Percentiles rank a stretch among this genome's conserved stretches.
Evolutionary conservation across 805 yeast genomes (phyloP).

Genomic region (Saccharomycopsis sp.): DNA sequence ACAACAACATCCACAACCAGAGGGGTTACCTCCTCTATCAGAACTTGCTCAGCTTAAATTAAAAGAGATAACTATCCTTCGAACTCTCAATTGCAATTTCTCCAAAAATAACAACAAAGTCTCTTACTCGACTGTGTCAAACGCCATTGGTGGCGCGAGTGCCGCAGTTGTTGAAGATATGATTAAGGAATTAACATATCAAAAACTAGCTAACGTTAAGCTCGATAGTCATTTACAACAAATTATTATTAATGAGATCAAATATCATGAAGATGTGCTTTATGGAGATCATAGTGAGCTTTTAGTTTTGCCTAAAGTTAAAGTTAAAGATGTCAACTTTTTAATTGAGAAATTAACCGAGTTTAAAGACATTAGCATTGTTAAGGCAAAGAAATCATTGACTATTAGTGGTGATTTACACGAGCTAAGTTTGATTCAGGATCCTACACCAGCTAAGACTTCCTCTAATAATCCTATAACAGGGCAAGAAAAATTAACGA

Average conservation of each 20-base stretch:
- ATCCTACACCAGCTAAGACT: neutral
- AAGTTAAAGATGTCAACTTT: neutral
- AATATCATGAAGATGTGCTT: constrained; percentile 2
- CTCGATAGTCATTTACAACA: neutral
- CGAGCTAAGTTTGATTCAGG: neutral
- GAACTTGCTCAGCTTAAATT: constrained; percentile 1
- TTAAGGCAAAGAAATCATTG: neutral
- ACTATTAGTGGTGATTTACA: neutral
- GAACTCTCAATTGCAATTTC: neutral
- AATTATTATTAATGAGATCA: neutral
- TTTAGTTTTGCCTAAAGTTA: neutral
- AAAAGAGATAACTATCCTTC: constrained; percentile 2
- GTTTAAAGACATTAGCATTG: neutral
- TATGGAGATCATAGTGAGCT: neutral
- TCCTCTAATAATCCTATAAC: neutral
- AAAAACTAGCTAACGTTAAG: neutral
- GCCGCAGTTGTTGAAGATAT: neutral
- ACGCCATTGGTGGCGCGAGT: neutral
- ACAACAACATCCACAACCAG: no score
- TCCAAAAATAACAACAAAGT: neutral
- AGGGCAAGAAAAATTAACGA: neutral
- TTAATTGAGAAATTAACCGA: neutral
- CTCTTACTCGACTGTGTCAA: neutral
- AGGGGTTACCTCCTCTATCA: neutral
- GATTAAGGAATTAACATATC: neutral